These are phyloP conservation scores for Aschersonia sp. DNA, from an alignment of 2,329 filamentous ascomycete species.

Conservation along the genomic window DNA sequence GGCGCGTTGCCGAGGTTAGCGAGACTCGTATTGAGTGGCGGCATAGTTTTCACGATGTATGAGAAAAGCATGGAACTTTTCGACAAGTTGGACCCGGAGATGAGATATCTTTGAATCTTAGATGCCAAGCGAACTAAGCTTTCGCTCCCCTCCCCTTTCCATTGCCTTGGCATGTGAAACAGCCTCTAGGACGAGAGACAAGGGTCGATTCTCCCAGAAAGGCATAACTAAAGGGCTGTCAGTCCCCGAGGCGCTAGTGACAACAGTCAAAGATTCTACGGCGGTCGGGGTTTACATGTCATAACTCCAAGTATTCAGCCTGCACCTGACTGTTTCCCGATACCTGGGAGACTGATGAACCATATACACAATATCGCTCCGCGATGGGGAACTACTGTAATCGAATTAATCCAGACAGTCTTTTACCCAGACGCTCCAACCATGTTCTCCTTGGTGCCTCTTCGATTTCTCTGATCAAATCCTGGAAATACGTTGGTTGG, in stretches of 20 bases:
- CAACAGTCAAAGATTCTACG: background rate
- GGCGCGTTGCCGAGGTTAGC: slow-evolving; percentile 78
- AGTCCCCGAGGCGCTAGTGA: background rate
- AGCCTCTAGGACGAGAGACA: no score
- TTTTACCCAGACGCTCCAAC: slow-evolving; percentile 35
- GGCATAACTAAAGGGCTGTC: no score
- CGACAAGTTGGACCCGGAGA: slow-evolving; percentile 65
- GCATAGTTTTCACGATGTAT: slow-evolving; percentile 97
- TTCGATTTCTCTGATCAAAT: slow-evolving; percentile 47
- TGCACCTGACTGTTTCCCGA: no score
- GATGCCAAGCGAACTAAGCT: no score
- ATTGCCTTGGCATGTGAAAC: no score
- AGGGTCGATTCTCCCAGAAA: no score
- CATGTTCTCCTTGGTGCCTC: slow-evolving; percentile 44
- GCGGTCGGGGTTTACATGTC: no score
- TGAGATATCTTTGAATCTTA: slow-evolving; percentile 55
- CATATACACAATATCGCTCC: background rate
- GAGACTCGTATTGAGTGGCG: slow-evolving; percentile 76
- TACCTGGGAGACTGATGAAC: no score
- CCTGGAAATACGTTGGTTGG: slow-evolving; percentile 49
- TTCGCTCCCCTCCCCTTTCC: no score
- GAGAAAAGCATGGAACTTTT: slow-evolving; percentile 92
- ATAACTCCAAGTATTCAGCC: no score
- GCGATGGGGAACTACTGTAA: slow-evolving; percentile 24
- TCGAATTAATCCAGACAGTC: slow-evolving; percentile 44